Evolutionary conservation across 345 rosid genomes (phyloP).

Genomic region (Theobroma cacao): DNA sequence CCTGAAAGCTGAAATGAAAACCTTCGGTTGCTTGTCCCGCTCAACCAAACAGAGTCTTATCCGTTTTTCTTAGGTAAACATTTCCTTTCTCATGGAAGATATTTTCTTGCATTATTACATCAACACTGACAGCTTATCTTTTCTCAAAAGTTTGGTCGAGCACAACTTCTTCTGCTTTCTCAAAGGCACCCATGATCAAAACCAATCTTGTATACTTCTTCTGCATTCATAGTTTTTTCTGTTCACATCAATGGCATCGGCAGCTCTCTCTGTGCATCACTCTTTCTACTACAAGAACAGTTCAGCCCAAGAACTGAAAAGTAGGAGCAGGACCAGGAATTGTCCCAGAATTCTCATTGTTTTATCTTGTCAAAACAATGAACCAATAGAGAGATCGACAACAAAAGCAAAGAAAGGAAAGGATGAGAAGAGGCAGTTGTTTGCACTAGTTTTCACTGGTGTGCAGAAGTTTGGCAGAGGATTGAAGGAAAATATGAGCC

Average conservation of each 20-base stretch:
- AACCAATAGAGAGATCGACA: conserved; percentile 18
- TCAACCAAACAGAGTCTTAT: neutral
- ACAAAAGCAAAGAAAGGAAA: conserved; percentile 28
- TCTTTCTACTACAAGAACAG: conserved; percentile 8
- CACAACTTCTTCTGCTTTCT: neutral
- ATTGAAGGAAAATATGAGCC: conserved; percentile 44
- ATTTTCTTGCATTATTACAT: neutral
- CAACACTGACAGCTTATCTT: conserved; percentile 1
- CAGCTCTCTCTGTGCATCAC: conserved; percentile 29
- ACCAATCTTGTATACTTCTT: neutral
- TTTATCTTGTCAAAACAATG: conserved; percentile 27
- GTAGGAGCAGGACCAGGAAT: conserved; percentile 14
- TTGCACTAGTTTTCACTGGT: conserved; percentile 13
- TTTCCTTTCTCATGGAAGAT: neutral
- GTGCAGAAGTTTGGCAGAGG: conserved; percentile 28
- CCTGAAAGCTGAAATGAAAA: no score
- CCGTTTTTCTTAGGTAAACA: conserved; percentile 7
- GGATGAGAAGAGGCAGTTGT: conserved; percentile 11
- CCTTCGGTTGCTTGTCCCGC: neutral
- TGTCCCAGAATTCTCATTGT: conserved; percentile 1
- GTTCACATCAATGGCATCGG: conserved; percentile 46
- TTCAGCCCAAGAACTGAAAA: conserved; percentile 14
- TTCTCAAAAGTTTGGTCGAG: neutral
- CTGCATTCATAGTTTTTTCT: neutral
- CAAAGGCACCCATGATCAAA: neutral